These are phyloP conservation scores for Neurospora sp. DNA, from an alignment of 495 filamentous ascomycete species.

Conservation along the genomic window DNA sequence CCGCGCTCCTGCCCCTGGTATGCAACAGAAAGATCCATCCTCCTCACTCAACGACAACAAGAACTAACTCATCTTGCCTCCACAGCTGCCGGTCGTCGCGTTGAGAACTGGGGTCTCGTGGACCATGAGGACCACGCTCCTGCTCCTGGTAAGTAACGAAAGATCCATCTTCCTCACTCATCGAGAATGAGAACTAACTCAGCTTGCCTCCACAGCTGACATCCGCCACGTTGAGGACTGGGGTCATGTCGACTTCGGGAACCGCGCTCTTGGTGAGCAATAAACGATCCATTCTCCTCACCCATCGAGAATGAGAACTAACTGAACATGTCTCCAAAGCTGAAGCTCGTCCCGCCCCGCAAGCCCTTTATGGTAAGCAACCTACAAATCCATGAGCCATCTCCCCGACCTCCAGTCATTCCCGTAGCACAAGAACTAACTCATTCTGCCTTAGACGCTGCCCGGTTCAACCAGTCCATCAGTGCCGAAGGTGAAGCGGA, in stretches of 20 bases:
- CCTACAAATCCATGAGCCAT: not conserved
- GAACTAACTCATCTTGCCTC: not conserved
- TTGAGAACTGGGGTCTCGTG: too few species aligned
- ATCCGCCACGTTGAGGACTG: not conserved
- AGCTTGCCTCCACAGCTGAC: not conserved
- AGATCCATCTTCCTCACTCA: not conserved
- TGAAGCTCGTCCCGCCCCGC: not conserved
- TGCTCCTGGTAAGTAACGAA: not conserved
- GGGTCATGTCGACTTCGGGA: not conserved
- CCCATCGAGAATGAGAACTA: not conserved
- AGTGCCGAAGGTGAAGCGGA: not conserved
- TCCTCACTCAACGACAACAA: not conserved
- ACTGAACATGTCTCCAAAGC: not conserved
- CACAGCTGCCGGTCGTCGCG: too few species aligned
- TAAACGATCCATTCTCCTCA: not conserved
- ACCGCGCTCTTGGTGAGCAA: not conserved
- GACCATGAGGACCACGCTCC: not conserved
- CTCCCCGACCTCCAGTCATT: not conserved
- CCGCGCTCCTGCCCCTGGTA: not conserved
- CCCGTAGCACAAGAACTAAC: not conserved
- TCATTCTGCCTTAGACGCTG: not conserved
- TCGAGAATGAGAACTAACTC: not conserved
- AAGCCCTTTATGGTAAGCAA: not conserved
- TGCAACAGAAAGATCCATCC: not conserved
- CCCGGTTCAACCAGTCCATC: not conserved